A percentile compares a stretch with the other conserved stretches of the same genome.
Evolutionary conservation across 345 rosid genomes (phyloP).

Genomic region (Hibiscus mutabilis): DNA sequence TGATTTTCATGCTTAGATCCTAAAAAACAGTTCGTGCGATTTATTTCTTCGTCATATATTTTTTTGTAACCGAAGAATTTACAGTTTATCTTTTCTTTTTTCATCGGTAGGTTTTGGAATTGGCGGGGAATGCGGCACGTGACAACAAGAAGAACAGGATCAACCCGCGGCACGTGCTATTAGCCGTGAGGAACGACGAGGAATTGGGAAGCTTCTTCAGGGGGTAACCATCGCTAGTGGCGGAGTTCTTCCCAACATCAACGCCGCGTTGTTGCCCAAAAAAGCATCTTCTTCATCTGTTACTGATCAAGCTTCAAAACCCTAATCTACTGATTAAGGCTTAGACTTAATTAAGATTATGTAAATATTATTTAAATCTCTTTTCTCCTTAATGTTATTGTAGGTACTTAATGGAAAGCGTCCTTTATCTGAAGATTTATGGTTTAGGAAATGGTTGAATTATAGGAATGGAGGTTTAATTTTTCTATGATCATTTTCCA

Average conservation of each 20-base stretch:
- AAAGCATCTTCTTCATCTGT: constrained; percentile 22
- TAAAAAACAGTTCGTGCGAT: too few relatives aligned
- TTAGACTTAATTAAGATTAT: not conserved
- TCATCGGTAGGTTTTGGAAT: constrained; percentile 40
- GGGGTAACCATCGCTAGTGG: constrained; percentile 65
- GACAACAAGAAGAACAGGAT: constrained; percentile 67
- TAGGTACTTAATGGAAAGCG: too few relatives aligned
- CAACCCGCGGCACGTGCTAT: constrained; percentile 47
- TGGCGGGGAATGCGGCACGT: constrained; percentile 69
- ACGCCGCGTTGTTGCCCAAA: constrained; percentile 62
- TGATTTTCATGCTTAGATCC: too few relatives aligned
- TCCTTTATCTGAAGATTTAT: too few relatives aligned
- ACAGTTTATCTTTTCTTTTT: not conserved
- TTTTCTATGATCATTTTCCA: too few relatives aligned
- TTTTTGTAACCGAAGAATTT: too few relatives aligned
- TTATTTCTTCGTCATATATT: too few relatives aligned
- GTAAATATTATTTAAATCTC: not conserved
- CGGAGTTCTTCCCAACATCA: constrained; percentile 58
- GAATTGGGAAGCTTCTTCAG: constrained; percentile 48
- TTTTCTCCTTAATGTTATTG: too few relatives aligned
- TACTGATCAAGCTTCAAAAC: constrained; percentile 25
- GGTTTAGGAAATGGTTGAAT: too few relatives aligned
- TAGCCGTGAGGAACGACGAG: constrained; percentile 62
- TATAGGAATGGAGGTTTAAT: too few relatives aligned
- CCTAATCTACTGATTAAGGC: constrained; percentile 48